Evolutionary conservation across 164 flowering plant genomes (phyloP).

Genomic region (Liriodendron chinense): DNA sequence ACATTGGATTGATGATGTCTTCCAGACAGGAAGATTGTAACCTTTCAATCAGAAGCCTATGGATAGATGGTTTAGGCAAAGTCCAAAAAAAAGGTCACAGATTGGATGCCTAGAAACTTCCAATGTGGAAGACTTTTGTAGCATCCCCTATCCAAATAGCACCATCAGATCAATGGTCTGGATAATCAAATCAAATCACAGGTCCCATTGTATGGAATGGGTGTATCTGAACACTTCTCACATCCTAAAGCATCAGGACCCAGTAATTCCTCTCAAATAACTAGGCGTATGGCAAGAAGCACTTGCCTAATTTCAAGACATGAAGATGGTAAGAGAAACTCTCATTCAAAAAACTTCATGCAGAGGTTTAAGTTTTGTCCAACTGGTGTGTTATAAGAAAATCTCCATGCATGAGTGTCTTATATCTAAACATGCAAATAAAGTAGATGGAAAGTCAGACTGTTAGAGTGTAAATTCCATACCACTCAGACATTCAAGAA

Average conservation of each 20-base stretch:
- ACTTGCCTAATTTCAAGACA: constrained; percentile 4
- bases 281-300: background rate
- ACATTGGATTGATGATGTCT: too few relatives aligned
- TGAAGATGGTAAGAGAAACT: background rate
- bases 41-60: background rate
- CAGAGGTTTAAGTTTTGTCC: too few relatives aligned
- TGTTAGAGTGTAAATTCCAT: too few relatives aligned
- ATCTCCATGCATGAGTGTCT: too few relatives aligned
- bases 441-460: background rate
- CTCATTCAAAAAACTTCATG: too few relatives aligned
- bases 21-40: too few relatives aligned
- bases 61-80: background rate
- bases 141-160: background rate
- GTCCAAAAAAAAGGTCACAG: background rate
- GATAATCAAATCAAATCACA: background rate
- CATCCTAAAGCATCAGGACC: background rate
- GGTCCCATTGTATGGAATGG: background rate
- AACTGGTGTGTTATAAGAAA: too few relatives aligned
- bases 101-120: background rate
- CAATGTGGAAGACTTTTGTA: background rate
- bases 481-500: too few relatives aligned
- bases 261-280: too few relatives aligned
- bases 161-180: background rate
- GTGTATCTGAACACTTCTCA: too few relatives aligned
- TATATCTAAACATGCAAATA: background rate